These are phyloP conservation scores for Fusarium poae DNA, from an alignment of 2,329 filamentous ascomycete species.

Conservation along the genomic window DNA sequence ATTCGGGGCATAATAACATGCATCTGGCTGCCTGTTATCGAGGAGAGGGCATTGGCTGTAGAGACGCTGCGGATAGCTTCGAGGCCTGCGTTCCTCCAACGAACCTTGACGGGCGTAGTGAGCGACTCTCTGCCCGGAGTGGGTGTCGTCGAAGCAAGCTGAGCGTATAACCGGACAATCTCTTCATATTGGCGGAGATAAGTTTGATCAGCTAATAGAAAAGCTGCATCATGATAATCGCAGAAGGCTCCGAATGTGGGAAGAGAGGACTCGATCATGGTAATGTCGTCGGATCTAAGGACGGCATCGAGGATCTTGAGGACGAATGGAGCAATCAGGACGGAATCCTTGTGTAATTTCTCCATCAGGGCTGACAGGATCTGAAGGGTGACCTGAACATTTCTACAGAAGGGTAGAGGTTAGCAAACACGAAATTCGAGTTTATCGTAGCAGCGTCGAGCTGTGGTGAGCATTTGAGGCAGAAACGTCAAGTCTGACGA, in stretches of 20 bases:
- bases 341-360: constrained; percentile 89
- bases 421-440: constrained; percentile 9
- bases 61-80: constrained; percentile 86
- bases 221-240: constrained; percentile 86
- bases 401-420: constrained; percentile 64
- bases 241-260: constrained; percentile 91
- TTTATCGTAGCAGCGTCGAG: neutral
- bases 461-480: neutral
- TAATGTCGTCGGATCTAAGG: constrained; percentile 87
- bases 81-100: constrained; percentile 81
- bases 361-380: constrained; percentile 93
- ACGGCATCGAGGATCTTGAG: constrained; percentile 87
- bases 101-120: constrained; percentile 80
- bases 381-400: constrained; percentile 94
- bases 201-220: constrained; percentile 85
- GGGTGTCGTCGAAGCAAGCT: constrained; percentile 77
- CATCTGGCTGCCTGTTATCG: constrained; percentile 81
- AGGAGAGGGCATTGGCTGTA: constrained; percentile 81
- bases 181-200: constrained; percentile 87
- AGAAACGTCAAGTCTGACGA: neutral
- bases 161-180: constrained; percentile 82
- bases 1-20: constrained; percentile 85
- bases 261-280: constrained; percentile 91
- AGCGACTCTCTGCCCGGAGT: constrained; percentile 65
- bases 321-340: constrained; percentile 86